Base-by-base conservation (phyloP, 129 eudicot genomes). In the Logfia minima region DNA sequence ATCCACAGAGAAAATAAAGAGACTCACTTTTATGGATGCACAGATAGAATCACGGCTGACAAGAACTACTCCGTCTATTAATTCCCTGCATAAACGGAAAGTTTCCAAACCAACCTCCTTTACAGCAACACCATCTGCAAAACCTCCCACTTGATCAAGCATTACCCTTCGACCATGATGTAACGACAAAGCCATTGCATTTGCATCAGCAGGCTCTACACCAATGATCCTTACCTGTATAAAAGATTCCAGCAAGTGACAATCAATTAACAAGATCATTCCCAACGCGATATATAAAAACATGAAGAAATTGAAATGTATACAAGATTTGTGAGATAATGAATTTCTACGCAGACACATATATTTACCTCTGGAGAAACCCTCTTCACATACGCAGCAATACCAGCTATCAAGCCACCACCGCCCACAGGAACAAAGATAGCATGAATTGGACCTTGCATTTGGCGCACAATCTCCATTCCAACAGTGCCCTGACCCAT, bases 111-210 rank as follows among this genome's bases (percentile, higher is more conserved):
- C 99, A 52, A 95, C 97, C 75, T 88, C 96, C 77, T 95, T 92
- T 24, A 95, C 97, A 60, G 99, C 99, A 22, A 95, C 99, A 78
- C 99, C 99, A 83, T 95, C 99, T 80, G 99, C 99, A 88, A 95
- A 95, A 56, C 99, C 97, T 77, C 99, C 99, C 72, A 91, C 97
- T 82, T 92, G 92, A 77, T 95, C 96, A 66, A 95, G 88, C 84
- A 77, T 68, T 66, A 95, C 91, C 81, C 97, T 82, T 81, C 78
- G 86, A 64, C 90, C 90, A 92, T 89, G 92, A 75, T 92, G 91
- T 39, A 95, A 82, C 69, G 99, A 95, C 74, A 92, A 84, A 18
- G 99, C 99, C 99, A 95, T 89, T 48, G 99, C 99, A 80, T 95
- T 95, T 63, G 99, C 99, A 88, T 95, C 99, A 59, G 82, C 80